Base-by-base conservation (phyloP, 2,329 filamentous ascomycete species). In the Cordyceps javanica region DNA sequence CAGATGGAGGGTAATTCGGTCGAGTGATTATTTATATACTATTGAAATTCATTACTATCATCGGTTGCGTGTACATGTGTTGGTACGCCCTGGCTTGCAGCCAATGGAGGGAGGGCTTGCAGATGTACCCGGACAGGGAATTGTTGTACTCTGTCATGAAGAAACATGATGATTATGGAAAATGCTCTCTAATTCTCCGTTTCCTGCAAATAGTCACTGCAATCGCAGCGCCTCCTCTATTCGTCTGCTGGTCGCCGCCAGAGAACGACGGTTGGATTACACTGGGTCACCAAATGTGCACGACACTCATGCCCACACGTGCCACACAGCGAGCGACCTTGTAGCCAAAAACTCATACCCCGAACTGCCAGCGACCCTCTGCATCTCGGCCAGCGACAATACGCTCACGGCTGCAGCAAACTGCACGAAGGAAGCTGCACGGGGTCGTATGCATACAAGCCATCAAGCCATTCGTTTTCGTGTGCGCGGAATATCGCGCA, bases 1-100 rank as follows among this genome's bases (percentile, higher is more conserved):
- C 61, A 68, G 21, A 62, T 67, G 51, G 57, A 66, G 28, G 48
- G 19, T 1, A 9, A 34, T 25, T n/a, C 7, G n/a, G 26, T 5
- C 5, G 19, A 34, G 7, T n/a, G 26, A 53, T 14, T 11, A 21
- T 41, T 3, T 42, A 53, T 28, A 6, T 10, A 30, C 21, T 30
- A 44, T 16, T 6, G 2, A 16, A 14, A 11, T 25, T 44, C 5
- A 44, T 26, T 8, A n/a, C n/a, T n/a, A n/a, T n/a, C n/a, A n/a
- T n/a, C n/a, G n/a, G n/a, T n/a, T n/a, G n/a, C n/a, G n/a, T n/a
- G n/a, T n/a, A n/a, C n/a, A n/a, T n/a, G n/a, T n/a, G n/a, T n/a
- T n/a, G n/a, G n/a, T n/a, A n/a, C n/a, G n/a, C n/a, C n/a, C n/a
- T n/a, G n/a, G n/a, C n/a, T n/a, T n/a, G n/a, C n/a, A n/a, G n/a